phyloP scores from a whole-genome alignment of 2,329 filamentous ascomycete species.

The Alternaria ventricosa region DNA sequence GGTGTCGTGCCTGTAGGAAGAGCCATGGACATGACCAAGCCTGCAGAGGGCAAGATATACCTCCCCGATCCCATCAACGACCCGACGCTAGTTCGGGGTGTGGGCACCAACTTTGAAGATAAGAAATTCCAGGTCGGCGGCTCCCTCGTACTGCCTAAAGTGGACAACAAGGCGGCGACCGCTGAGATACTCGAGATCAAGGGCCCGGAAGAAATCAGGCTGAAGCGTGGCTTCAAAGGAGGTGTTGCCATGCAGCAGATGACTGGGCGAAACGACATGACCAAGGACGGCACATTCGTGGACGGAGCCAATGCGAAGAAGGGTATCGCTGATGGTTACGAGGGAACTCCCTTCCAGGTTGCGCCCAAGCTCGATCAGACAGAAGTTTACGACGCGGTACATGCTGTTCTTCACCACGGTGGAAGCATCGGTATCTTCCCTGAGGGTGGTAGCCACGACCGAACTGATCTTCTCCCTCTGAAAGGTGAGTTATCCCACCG shows the following conservation, averaged over 20 bases:
- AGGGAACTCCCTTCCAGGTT: conserved; percentile 83
- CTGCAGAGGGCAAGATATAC: conserved; percentile 80
- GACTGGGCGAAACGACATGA: conserved; percentile 78
- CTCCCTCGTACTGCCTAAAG: conserved; percentile 83
- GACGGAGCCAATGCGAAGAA: conserved; percentile 61
- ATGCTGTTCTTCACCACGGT: conserved; percentile 78
- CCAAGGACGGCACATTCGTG: conserved; percentile 68
- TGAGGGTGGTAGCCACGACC: conserved; percentile 94
- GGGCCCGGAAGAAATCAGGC: conserved; percentile 77
- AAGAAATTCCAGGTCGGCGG: conserved; percentile 64
- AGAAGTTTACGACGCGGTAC: conserved; percentile 91
- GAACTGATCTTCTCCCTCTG: conserved; percentile 86
- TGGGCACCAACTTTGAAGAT: conserved; percentile 82
- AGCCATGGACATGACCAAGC: conserved; percentile 86
- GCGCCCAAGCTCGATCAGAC: conserved; percentile 95
- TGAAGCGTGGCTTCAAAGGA: conserved; percentile 88
- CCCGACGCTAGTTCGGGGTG: conserved; percentile 78
- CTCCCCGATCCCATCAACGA: conserved; percentile 87
- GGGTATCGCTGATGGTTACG: conserved; percentile 63
- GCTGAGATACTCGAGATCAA: conserved; percentile 83
- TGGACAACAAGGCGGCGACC: conserved; percentile 81
- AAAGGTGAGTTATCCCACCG: conserved; percentile 57
- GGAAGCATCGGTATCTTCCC: conserved; percentile 97
- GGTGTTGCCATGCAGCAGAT: conserved; percentile 78
- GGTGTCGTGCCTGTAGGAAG: conserved; percentile 93